Evolutionary conservation across 352 stramenopile species (phyloP).

Genomic region (Aphanomyces astaci): DNA sequence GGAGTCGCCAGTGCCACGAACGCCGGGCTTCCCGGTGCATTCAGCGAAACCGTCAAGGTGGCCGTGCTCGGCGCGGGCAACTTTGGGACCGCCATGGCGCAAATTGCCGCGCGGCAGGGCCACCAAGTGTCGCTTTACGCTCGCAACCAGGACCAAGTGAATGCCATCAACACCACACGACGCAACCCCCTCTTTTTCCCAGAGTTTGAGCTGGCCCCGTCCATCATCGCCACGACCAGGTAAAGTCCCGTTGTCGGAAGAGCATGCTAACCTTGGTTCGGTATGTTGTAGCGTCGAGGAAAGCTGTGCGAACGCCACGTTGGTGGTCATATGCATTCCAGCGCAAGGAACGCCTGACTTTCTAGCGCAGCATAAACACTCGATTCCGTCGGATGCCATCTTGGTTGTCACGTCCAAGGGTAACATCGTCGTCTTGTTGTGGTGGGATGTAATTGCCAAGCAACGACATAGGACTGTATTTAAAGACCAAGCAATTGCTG

Average conservation of each 20-base stretch:
- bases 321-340: conserved; percentile 94
- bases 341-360: conserved; percentile 92
- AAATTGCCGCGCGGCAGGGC: conserved; percentile 82
- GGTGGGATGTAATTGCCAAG: background rate
- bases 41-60: conserved; percentile 74
- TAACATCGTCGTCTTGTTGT: background rate
- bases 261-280: background rate
- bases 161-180: conserved; percentile 89
- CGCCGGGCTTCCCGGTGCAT: conserved; percentile 57
- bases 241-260: no score
- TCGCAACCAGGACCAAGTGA: conserved; percentile 70
- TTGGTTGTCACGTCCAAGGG: conserved; percentile 93
- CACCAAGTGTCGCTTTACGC: conserved; percentile 91
- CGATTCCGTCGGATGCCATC: conserved; percentile 84
- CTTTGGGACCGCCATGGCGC: conserved; percentile 94
- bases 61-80: conserved; percentile 90
- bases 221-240: conserved; percentile 84
- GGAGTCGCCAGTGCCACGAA: conserved; percentile 28
- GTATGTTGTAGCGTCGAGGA: conserved; percentile 39
- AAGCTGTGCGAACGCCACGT: conserved; percentile 78
- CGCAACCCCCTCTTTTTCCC: conserved; percentile 88
- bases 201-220: conserved; percentile 74
- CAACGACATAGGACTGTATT: conserved; percentile 72
- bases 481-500: conserved; percentile 93
- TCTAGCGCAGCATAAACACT: conserved; percentile 72